Base-by-base conservation (phyloP, 805 yeast genomes). In the Jamesozyma piceae region DNA sequence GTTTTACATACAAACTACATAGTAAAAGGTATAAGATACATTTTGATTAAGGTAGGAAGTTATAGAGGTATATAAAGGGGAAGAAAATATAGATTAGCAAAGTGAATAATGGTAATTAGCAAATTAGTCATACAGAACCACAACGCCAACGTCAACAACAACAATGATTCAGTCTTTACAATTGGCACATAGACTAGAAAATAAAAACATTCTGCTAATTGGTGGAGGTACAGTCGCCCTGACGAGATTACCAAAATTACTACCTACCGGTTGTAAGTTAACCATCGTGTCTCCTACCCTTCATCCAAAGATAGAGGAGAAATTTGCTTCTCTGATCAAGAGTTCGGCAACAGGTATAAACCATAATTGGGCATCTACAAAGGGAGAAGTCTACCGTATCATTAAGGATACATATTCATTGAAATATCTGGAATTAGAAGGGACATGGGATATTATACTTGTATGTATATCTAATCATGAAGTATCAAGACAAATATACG, bases 161-260 rank as follows among this genome's bases (percentile, higher is more conserved):
- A n/a, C n/a, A n/a, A 24, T 24, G 28, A 24, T 24, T 24, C 28
- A 24, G 21, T 59, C 62, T 13, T 44, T 62, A 28, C 54, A 54
- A 40, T 39, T 62, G 19, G 64, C 65, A 2, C 64, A 61, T 41
- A 50, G 55, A 41, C 39, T 63, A 11, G 41, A 44, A 9, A 52
- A 44, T 17, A 49, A 49, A 32, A 47, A 55, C 34, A 53, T 63
- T 3, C 44, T 63, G 14, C 39, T 63, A 9, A 54, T 63, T 14
- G 67, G 67, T 9, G 64, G 56, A 17, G 67, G 67, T n/a, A 62
- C 55, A 31, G 64, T 63, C 14, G 58, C 61, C 2, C 38, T 50
- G 15, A 60, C 65, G 1, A 50, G 67, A 41, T 35, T 63, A 14
- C 48, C 47, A 18, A 63, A 63, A 35, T 44, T 63, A 21, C 42